A percentile compares a stretch with the other conserved stretches of the same genome.
Evolutionary conservation across 192 early-diverging fungal genomes (phyloP).

Genomic region (Dissophora globulifera): DNA sequence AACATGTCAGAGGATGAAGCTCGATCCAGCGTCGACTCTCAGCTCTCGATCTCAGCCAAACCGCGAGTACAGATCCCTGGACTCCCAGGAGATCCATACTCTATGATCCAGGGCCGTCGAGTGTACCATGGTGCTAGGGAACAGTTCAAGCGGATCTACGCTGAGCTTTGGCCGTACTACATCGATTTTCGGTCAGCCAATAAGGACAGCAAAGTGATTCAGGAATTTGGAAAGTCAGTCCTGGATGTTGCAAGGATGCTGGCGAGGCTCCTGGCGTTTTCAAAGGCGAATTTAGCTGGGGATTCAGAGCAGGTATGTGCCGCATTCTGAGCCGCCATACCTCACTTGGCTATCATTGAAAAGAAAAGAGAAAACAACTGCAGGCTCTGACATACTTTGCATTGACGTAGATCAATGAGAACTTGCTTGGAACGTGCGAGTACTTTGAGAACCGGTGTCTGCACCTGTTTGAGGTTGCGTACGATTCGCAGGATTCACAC

Average conservation of each 20-base stretch:
- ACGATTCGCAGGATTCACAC: conserved; percentile 67
- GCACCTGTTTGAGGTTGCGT: conserved; percentile 82
- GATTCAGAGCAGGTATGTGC: conserved; percentile 74
- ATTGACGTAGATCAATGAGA: conserved; percentile 60
- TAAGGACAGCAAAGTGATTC: conserved; percentile 75
- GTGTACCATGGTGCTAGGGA: conserved; percentile 66
- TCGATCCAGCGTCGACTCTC: conserved; percentile 23
- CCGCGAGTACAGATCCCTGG: conserved; percentile 55
- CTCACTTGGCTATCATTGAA: too few species aligned
- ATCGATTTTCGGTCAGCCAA: conserved; percentile 71
- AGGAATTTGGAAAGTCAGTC: conserved; percentile 72
- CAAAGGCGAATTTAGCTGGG: conserved; percentile 59
- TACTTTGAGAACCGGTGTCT: conserved; percentile 81
- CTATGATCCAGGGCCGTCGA: conserved; percentile 55
- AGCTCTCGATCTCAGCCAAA: conserved; percentile 14
- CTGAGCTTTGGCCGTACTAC: conserved; percentile 74
- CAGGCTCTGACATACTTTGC: too few species aligned
- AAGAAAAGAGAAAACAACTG: too few species aligned
- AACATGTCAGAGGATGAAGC: conserved; percentile 24
- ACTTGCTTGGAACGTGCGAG: conserved; percentile 73
- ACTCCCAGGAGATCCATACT: conserved; percentile 58
- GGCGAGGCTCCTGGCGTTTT: conserved; percentile 62
- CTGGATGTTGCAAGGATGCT: conserved; percentile 71
- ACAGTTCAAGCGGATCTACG: conserved; percentile 70
- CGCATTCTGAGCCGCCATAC: too few species aligned